Evolutionary conservation across 2,329 filamentous ascomycete species (phyloP).

Genomic region (Aureobasidium zeae): DNA sequence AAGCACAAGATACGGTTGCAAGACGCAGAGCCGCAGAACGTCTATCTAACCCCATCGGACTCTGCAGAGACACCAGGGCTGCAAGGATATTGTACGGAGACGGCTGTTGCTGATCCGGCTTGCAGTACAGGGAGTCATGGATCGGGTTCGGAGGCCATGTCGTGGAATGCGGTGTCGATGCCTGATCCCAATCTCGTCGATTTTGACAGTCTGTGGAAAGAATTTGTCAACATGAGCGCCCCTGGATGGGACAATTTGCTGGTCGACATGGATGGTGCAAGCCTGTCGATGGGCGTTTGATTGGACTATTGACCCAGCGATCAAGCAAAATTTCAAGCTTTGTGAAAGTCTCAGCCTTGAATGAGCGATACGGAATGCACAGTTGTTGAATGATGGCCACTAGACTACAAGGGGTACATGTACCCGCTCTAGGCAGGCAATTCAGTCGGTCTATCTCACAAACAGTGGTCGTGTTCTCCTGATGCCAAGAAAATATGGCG

Average conservation of each 20-base stretch:
- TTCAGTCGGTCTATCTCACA: too few relatives aligned
- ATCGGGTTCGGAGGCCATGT: not conserved
- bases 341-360: too few relatives aligned
- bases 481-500: too few relatives aligned
- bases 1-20: constrained; percentile 22
- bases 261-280: constrained; percentile 4
- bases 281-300: not conserved
- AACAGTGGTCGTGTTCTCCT: too few relatives aligned
- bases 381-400: too few relatives aligned
- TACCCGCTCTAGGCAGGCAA: too few relatives aligned
- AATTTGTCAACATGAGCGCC: constrained; percentile 19
- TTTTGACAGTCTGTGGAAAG: constrained; percentile 23
- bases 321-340: too few relatives aligned
- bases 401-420: too few relatives aligned
- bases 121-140: not conserved
- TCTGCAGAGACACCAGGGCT: not conserved
- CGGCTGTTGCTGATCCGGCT: not conserved
- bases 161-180: not conserved
- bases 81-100: too few relatives aligned
- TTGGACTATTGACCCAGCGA: too few relatives aligned
- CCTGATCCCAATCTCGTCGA: constrained; percentile 15
- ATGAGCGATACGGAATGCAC: too few relatives aligned
- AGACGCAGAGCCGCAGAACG: not conserved
- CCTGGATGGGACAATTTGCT: constrained; percentile 7
- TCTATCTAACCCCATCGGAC: not conserved